Conservation (phyloP, 73 alveolate genomes). For the Breviolum minutum region DNA sequence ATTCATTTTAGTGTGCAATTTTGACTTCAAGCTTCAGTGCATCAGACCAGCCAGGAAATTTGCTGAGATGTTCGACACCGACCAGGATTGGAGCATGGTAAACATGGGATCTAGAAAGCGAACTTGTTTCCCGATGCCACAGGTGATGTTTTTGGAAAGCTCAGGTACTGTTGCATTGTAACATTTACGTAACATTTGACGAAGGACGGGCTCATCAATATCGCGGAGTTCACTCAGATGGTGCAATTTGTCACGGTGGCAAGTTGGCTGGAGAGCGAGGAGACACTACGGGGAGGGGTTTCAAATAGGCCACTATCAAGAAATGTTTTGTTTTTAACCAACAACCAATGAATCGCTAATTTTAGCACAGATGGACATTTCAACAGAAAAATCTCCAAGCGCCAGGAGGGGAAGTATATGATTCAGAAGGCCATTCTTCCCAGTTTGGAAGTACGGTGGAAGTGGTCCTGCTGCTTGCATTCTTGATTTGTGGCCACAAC, state of each 20-base stretch:
- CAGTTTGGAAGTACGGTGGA: neutral
- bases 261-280: conserved; percentile 82
- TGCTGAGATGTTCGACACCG: conserved; percentile 85
- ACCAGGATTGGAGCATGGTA: conserved; percentile 13
- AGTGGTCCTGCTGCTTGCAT: too few species aligned
- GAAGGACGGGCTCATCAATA: conserved; percentile 76
- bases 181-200: neutral
- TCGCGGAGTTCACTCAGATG: conserved; percentile 79
- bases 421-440: conserved; percentile 33
- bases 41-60: conserved; percentile 24
- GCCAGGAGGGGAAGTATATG: conserved; percentile 75
- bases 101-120: neutral
- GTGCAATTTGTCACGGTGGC: conserved; percentile 90
- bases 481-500: too few species aligned
- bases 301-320: too few species aligned
- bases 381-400: neutral
- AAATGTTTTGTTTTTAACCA: too few species aligned
- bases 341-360: too few species aligned
- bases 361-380: neutral
- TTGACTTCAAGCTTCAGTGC: neutral
- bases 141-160: neutral
- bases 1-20: neutral
- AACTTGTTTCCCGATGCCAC: neutral
- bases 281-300: neutral
- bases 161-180: neutral